Conservation (phyloP, 108 stramenopile genomes). For the Aurantiochytrium sp. region DNA sequence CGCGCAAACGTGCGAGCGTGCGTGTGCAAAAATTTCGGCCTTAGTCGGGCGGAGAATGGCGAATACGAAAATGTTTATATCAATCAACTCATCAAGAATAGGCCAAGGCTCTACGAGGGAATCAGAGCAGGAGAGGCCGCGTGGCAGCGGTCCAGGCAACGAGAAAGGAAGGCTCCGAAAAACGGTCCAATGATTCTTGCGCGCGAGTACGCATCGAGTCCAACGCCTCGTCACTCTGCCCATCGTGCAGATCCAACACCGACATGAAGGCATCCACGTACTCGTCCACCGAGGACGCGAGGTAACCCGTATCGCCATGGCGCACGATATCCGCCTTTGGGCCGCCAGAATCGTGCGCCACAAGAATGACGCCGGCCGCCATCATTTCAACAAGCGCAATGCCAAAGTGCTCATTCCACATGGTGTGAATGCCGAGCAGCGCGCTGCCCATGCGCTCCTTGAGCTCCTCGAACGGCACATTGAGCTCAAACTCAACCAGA, state of each 20-base stretch:
- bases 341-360: constrained; percentile 93
- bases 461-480: constrained; percentile 68
- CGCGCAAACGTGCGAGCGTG: too few relatives aligned
- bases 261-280: constrained; percentile 32
- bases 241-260: constrained; percentile 13
- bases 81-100: neutral
- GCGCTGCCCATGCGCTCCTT: constrained; percentile 61
- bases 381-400: constrained; percentile 98
- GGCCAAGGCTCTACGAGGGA: neutral
- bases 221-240: neutral
- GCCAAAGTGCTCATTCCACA: constrained; percentile 99
- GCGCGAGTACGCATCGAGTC: neutral
- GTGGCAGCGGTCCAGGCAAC: neutral
- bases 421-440: constrained; percentile 91
- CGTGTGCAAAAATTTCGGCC: too few relatives aligned
- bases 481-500: constrained; percentile 71
- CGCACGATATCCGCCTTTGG: constrained; percentile 63
- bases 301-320: constrained; percentile 28
- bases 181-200: neutral
- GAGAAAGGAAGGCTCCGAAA: neutral
- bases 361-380: constrained; percentile 83
- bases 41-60: too few relatives aligned
- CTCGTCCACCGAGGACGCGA: constrained; percentile 30
- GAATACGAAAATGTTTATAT: too few relatives aligned
- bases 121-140: neutral